Base-by-base conservation (phyloP, 805 yeast genomes). In the Pichia pseudocactophila region DNA sequence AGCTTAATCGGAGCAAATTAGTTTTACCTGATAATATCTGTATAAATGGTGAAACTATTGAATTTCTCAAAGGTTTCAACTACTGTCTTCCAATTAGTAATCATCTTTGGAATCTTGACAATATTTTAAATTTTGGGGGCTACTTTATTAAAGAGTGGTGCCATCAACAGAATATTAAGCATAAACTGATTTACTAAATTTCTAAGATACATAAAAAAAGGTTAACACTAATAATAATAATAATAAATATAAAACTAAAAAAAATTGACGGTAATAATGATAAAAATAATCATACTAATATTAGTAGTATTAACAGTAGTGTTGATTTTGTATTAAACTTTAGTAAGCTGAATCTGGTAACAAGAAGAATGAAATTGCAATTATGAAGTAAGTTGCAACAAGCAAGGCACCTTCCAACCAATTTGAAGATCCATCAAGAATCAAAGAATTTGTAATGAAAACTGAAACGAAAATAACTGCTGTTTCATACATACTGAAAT, bases 381-480 rank as follows among this genome's bases (percentile, higher is more conserved):
- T 80, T 43, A 92, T 82, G 44, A 81, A 59, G 59, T 92, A 92
- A 41, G 95, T 85, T 46, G 94, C 80, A 44, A 92, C 61, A 51
- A 92, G 71, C 92, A 92, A 81, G 31, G 81, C 87, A 42, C 98
- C 98, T 69, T 92, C 98, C 42, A 92, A 72, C 97, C 97, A 92
- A 61, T 92, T 90, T 46, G 89, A 78, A 62, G 87, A 95, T 44
- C 98, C 98, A 59, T 92, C 98, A 48, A 84, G 73, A 49, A 92
- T 82, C 54, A 89, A 72, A 60, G 83, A 82, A 57, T 89, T 89
- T 31, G 94, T 78, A 48, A 92, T 78, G 61, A 89, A 82, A 47
- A 92, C 95, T 17, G 96, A 77, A 34, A 87, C 81, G 62, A 92
- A 90, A 64, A 92, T 65, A 33, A 92, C 86, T 0, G 92, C 89